Base-by-base conservation (phyloP, 2,329 filamentous ascomycete genomes). In the Fusarium brachygibbosum region DNA sequence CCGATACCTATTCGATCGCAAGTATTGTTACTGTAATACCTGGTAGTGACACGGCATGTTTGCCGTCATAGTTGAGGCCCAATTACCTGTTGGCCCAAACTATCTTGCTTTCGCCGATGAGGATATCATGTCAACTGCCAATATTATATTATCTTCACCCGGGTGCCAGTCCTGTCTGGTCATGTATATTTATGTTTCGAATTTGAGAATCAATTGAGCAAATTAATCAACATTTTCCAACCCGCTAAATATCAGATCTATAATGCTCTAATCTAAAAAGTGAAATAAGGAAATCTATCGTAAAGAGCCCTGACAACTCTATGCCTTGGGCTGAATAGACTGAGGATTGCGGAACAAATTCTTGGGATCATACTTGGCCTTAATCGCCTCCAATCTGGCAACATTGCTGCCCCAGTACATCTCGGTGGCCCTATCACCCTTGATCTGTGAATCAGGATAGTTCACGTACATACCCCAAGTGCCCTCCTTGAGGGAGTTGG, bases 401-500 rank as follows among this genome's bases (percentile, higher is more conserved):
- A 82, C 53, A 12, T 81, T 78, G 1, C 41, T 31, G 1, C 80
- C 80, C 79, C 79, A 82, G 64, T 83, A 83, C 54, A 75, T 72
- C 31, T 45, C 62, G 6, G 80, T 77, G 0, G 80, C 80, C 4
- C 74, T 73, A 0, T 69, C 66, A 17, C 77, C 76, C n/a, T 73
- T 73, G 35, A 82, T 57, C 58, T 76, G 70, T 1, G 80, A 77
- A 56, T 83, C 80, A 2, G 77, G 77, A 28, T 83, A 83, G 70
- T 82, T 83, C 66, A 79, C 75, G 52, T 83, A 83, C 76, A 79
- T 79, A 2, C 80, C 80, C 75, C 77, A 82, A 7, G 70, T 55
- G 5, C 79, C 74, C 6, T 67, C 63, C 3, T 66, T 58, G 14
- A 75, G n/a, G 0, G 60, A 46, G 19, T 68, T 74, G 11, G 78